Conservation (phyloP, 202 grass and related monocot genomes). For the Schoenoplectus triqueter region DNA sequence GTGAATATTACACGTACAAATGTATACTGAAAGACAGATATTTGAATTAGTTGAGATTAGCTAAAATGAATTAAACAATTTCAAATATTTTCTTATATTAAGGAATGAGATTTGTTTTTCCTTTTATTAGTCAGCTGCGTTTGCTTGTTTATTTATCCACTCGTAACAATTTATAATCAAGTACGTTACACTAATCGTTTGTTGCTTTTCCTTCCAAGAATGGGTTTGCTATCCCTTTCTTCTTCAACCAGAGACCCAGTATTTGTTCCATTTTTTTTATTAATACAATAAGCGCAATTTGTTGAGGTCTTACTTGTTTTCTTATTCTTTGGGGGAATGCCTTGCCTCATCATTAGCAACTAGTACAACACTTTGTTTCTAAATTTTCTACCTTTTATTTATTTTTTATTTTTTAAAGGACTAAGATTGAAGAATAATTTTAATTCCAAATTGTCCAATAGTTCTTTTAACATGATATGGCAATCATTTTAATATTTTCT, state of each 20-base stretch:
- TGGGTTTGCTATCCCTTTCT: constrained; percentile 21
- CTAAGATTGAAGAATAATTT: not conserved
- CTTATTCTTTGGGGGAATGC: not conserved
- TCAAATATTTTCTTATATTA: not conserved
- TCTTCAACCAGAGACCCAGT: not conserved
- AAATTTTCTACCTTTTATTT: not conserved
- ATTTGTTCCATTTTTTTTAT: not conserved
- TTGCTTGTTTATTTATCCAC: not conserved
- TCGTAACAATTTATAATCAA: constrained; percentile 12
- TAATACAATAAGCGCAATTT: not conserved
- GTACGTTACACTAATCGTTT: not conserved
- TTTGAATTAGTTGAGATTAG: not conserved
- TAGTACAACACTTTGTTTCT: not conserved
- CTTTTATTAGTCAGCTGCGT: not conserved
- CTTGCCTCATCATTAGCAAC: not conserved
- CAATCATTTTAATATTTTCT: not conserved
- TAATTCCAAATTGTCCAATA: not conserved
- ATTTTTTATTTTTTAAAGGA: not conserved
- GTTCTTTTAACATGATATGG: not conserved
- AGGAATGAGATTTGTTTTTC: not conserved
- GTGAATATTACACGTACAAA: not conserved
- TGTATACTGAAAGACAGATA: not conserved
- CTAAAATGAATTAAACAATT: not conserved
- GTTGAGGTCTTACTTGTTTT: not conserved
- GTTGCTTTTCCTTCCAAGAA: constrained; percentile 21